Evolutionary conservation across 495 filamentous ascomycete genomes (phyloP), one percentile per base, ranked within the genome.

Genomic region (Massariosphaeria phaeospora): DNA sequence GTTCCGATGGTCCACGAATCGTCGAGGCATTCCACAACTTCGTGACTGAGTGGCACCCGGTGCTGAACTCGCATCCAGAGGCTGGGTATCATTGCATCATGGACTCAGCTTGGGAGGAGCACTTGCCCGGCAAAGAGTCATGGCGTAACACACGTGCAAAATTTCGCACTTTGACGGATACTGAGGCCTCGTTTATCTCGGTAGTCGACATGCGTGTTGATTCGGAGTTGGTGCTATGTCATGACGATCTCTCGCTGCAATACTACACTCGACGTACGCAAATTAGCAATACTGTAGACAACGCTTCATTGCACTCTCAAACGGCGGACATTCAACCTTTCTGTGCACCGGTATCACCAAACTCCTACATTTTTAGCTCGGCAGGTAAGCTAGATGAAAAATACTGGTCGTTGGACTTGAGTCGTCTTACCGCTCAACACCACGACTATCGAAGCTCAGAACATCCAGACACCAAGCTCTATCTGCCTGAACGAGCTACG

Each of bases 11-110:
- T 10, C 12, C 33, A n/a, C 31, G 13, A 1, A 42, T 50, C 15
- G 24, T 57, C 12, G 26, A 31, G 21, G 36, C 26, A 9, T 41
- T 57, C 17, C 45, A 41, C 26, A 33, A n/a, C 1, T 49, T 57
- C 27, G 53, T 57, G n/a, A 57, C 21, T 6, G 53, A 57, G 27
- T 57, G 53, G 53, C 45, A 57, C 36, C 8, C 45, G 21, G 45
- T 57, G 2, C 45, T 57, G n/a, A 57, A 48, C 24, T 57, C 53
- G 12, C 30, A 49, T 46, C 53, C 44, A 3, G 26, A 27, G 3
- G 43, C 53, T 2, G 31, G 48, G 9, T 24, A 38, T 25, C 33
- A 49, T 12, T 57, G 53, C 47, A 20, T 33, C 8, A 57, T 57
- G 53, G 53, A 57, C 27, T 23, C 8, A 18, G 17, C 11, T 7